Conservation (phyloP, 2,329 filamentous ascomycete genomes). For the Colletotrichum chlorophyti region DNA sequence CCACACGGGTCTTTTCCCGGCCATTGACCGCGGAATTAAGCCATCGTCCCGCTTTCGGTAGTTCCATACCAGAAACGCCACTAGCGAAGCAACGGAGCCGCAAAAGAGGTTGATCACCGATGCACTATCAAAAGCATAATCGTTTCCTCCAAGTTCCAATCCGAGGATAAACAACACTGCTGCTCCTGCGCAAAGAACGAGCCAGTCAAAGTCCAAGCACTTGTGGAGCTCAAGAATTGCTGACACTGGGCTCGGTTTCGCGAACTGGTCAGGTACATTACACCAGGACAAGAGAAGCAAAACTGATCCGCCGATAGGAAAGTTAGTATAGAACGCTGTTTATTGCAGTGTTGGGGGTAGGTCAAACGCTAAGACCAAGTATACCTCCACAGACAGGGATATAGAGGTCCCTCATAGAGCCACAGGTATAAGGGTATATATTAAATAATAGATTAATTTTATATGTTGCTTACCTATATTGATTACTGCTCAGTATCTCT, state of each 20-base stretch:
- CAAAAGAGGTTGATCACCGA: slow-evolving; percentile 33
- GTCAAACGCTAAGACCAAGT: too few relatives aligned
- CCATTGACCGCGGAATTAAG: slow-evolving; percentile 33
- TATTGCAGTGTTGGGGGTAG: too few relatives aligned
- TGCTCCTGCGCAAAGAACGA: slow-evolving; percentile 36
- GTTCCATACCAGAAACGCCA: slow-evolving; percentile 34
- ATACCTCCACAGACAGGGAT: too few relatives aligned
- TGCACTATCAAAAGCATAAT: slow-evolving; percentile 36
- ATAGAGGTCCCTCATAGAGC: too few relatives aligned
- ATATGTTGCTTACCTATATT: too few relatives aligned
- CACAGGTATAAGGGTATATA: too few relatives aligned
- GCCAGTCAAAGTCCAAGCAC: slow-evolving; percentile 39
- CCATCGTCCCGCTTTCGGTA: slow-evolving; percentile 33
- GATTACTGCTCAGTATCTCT: too few relatives aligned
- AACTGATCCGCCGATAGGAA: slow-evolving; percentile 44
- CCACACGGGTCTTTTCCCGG: slow-evolving; percentile 28
- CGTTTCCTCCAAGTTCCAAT: slow-evolving; percentile 39
- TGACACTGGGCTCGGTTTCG: slow-evolving; percentile 31
- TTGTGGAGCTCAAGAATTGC: slow-evolving; percentile 42
- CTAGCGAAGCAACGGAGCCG: slow-evolving; percentile 29
- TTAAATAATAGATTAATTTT: too few relatives aligned
- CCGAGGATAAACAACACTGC: slow-evolving; percentile 41
- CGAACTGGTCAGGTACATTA: slow-evolving; percentile 45
- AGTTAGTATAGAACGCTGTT: slow-evolving; percentile 45
- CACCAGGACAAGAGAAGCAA: slow-evolving; percentile 40